Conservation (phyloP, 805 yeast genomes). For the Kregervanrija delftensis region DNA sequence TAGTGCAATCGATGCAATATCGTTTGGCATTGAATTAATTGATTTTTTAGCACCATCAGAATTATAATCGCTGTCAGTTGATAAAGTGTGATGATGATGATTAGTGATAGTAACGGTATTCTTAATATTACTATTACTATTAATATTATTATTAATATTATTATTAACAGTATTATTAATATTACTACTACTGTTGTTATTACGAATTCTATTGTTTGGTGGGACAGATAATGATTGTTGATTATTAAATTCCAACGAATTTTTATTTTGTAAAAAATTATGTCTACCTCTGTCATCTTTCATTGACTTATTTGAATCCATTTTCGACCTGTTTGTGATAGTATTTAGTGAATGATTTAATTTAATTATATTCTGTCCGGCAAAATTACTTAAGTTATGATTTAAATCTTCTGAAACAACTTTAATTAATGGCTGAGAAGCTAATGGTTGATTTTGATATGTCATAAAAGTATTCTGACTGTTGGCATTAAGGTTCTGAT, state of each 20-base stretch:
- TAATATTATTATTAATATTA: conserved; percentile 6
- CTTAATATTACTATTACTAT: conserved; percentile 15
- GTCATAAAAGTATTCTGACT: neutral
- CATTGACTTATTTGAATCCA: conserved; percentile 14
- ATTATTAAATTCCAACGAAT: neutral
- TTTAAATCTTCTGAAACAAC: conserved; percentile 25
- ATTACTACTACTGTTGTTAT: neutral
- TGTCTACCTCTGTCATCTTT: conserved; percentile 11
- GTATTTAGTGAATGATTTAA: conserved; percentile 24
- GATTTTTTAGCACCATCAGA: conserved; percentile 2
- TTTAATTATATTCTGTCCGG: conserved; percentile 23
- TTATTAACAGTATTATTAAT: conserved; percentile 4
- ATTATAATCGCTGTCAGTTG: too few species aligned
- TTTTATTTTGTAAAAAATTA: conserved; percentile 6
- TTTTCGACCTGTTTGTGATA: conserved; percentile 19
- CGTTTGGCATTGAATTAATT: conserved; percentile 30
- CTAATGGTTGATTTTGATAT: neutral
- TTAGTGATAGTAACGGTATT: neutral
- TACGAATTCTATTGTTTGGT: conserved; percentile 9
- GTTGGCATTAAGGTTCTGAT: conserved; percentile 1
- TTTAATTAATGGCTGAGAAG: conserved; percentile 14
- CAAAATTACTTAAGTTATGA: conserved; percentile 16
- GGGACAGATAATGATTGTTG: conserved; percentile 6
- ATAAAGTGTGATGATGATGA: too few species aligned
- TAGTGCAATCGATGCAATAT: conserved; percentile 45